Base-by-base conservation (phyloP, 306 rosid genomes). In the Begonia loranthoides region DNA sequence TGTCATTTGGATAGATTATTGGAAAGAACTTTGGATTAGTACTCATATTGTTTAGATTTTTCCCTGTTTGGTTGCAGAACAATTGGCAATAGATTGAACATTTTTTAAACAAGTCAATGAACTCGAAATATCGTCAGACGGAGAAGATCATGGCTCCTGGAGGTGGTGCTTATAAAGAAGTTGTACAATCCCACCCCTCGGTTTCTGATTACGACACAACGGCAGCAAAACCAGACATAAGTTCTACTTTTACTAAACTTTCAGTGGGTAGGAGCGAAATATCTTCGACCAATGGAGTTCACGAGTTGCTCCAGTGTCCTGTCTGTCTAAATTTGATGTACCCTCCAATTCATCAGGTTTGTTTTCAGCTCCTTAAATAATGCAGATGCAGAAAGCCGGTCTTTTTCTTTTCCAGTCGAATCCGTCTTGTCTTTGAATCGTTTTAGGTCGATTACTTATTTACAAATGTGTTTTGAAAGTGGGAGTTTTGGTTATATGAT, bases 321-420 rank as follows among this genome's bases (percentile, higher is more conserved):
- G 85, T 80, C 54, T 90, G 97, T 78, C 74, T 71, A 34, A 78
- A 69, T 54, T 65, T 82, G 73, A 90, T 85, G 95, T 85, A 90
- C 75, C 97, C 95, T 41, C 97, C 94, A 51, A 90, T 90, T 61
- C 79, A 82, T 76, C 97, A 90, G 87, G 97, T 85, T 61, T 57
- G 19, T 46, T 61, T 55, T 36, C 70, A 56, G 57, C 55, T 41
- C 55, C 13, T 5, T 16, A 12, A 47, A 28, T 9, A 50, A 13
- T 33, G 54, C 28, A 43, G n/a, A 14, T 61, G 34, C n/a, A n/a
- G n/a, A n/a, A n/a, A n/a, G n/a, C n/a, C n/a, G n/a, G n/a, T n/a
- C n/a, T n/a, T n/a, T n/a, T n/a, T n/a, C n/a, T n/a, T n/a, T n/a
- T n/a, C n/a, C n/a, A n/a, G 21, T 55, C 9, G 0, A 41, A 13